Percentiles rank a stretch among this genome's conserved stretches.
Conservation (phyloP, 345 rosid genomes). For the Murraya koenigii region DNA sequence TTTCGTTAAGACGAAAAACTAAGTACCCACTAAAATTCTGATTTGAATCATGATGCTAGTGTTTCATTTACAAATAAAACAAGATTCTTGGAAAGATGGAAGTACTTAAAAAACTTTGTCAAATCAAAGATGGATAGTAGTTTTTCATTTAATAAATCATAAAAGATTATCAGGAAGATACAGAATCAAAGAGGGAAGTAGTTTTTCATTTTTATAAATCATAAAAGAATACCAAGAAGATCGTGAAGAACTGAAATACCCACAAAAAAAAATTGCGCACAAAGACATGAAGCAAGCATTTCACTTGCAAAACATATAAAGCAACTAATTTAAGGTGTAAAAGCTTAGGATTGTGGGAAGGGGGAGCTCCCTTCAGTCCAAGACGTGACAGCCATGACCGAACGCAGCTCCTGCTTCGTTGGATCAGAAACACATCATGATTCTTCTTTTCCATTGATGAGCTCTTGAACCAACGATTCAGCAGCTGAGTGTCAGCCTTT, state of each 20-base stretch:
- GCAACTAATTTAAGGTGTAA: neutral
- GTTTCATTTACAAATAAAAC: neutral
- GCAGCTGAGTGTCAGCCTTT: conserved; percentile 36
- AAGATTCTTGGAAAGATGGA: neutral
- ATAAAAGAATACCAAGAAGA: no score
- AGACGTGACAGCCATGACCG: conserved; percentile 36
- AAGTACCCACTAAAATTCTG: neutral
- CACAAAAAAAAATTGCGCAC: neutral
- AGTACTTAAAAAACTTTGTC: no score
- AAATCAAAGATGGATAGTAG: no score
- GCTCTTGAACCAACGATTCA: conserved; percentile 49
- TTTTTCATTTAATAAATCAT: no score
- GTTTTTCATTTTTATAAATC: no score
- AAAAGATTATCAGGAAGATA: no score
- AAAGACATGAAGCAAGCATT: no score
- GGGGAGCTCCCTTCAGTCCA: conserved; percentile 67
- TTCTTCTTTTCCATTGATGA: conserved; percentile 10
- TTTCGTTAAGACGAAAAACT: neutral
- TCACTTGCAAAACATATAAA: neutral
- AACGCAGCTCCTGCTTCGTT: conserved; percentile 48
- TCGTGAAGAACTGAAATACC: neutral
- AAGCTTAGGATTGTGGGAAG: neutral
- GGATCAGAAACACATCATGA: conserved; percentile 36
- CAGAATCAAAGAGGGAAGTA: no score
- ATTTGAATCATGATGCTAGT: neutral